These are phyloP conservation scores for Solanum neorickii DNA, from an alignment of 257 asterid genomes.

Conservation along the genomic window DNA sequence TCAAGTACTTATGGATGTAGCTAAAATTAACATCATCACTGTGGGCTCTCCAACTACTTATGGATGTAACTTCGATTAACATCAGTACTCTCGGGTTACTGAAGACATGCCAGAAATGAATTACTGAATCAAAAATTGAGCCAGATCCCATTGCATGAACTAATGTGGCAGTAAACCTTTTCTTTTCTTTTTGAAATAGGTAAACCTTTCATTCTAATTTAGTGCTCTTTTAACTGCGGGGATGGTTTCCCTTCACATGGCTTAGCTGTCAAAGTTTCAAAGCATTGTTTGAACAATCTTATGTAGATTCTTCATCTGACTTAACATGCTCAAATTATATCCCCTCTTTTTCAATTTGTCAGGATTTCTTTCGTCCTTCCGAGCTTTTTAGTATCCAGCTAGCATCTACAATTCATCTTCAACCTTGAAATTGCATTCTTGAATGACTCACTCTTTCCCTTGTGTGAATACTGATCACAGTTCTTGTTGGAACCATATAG, in stretches of 20 bases:
- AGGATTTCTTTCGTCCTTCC: neutral
- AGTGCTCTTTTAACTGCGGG: neutral
- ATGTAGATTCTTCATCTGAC: neutral
- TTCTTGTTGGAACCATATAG: neutral
- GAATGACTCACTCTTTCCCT: neutral
- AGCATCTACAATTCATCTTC: neutral
- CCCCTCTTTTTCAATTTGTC: neutral
- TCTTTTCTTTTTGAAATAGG: neutral
- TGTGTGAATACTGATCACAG: neutral
- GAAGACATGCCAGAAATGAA: neutral
- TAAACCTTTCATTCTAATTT: neutral
- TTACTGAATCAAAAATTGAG: neutral
- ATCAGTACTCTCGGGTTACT: neutral
- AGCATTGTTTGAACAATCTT: neutral
- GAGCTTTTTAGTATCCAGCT: neutral
- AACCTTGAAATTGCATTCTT: neutral
- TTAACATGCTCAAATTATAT: neutral
- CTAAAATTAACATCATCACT: neutral
- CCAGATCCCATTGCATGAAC: neutral
- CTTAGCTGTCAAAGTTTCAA: neutral
- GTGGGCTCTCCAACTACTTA: neutral
- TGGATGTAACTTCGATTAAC: neutral
- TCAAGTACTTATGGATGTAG: neutral
- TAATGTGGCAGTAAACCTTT: neutral
- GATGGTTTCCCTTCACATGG: neutral